Base-by-base conservation (phyloP, 2,329 filamentous ascomycete genomes). In the Grosmannia serpens region DNA sequence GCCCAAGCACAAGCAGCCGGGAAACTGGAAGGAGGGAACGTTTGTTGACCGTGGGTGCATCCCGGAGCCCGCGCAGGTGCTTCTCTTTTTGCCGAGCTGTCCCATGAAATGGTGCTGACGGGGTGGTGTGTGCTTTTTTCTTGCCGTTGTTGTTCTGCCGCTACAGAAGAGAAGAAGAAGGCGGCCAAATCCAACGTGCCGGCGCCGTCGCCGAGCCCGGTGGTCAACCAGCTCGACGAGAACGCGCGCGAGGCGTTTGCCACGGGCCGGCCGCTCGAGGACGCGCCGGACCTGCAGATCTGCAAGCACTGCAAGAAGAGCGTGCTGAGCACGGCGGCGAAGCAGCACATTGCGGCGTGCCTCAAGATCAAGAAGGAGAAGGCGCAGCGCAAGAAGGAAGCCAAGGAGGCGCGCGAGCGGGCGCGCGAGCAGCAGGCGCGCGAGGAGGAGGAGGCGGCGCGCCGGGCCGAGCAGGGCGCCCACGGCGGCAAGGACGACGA, bases 251-350 rank as follows among this genome's bases (percentile, higher is more conserved):
- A 89, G 61, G 88, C 88, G 5, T 96, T 96, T 70, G 79, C 84
- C 4, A 91, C 86, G 53, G 89, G 90, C 62, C 84, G 87, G 59
- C 90, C 91, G 0, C 80, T 95, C 64, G 86, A 91, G 65, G 91
- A 96, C 67, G 79, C 78, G 59, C 82, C 88, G 13, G 89, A 95
- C 62, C 80, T 89, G 11, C 85, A 94, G 55, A 80, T 87, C 64
- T 99, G 92, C 79, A 96, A 94, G 70, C 90, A 95, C 70, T 99
- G 92, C 75, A 96, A 94, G 73, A 91, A 95, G 66, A 88, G 88
- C 56, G 82, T 96, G 15, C 77, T 94, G 17, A 88, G 86, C 66
- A 83, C 83, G 35, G 85, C 84, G 0, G 87, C 89, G 2, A 86
- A 86, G 60, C 82, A 83, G 22, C 92, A 99, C 68, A 89, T 96